Conservation (phyloP, 1,284 basidiomycete species). For the Pseudozyma pruni region DNA sequence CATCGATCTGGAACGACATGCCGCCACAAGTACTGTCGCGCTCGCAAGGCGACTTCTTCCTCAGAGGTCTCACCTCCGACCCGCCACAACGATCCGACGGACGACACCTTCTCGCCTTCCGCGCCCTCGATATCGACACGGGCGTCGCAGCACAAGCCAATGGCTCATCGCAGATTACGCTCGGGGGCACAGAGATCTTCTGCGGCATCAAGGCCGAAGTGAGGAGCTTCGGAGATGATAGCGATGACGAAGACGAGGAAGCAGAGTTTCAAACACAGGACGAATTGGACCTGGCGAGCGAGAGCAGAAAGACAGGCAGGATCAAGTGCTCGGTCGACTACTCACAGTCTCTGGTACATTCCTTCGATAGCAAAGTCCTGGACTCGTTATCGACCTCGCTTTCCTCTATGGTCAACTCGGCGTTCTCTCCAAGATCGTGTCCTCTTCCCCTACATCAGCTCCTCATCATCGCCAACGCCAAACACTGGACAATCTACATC, state of each 20-base stretch:
- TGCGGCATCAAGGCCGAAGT: slow-evolving; percentile 63
- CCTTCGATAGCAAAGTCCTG: slow-evolving; percentile 41
- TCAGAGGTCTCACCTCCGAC: slow-evolving; percentile 50
- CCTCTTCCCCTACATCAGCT: slow-evolving; percentile 51
- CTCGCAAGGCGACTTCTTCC: slow-evolving; percentile 58
- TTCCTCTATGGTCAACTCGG: slow-evolving; percentile 44
- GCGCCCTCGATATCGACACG: slow-evolving; percentile 51
- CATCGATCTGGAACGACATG: slow-evolving; percentile 19
- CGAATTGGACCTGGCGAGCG: slow-evolving; percentile 38
- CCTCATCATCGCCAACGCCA: slow-evolving; percentile 54
- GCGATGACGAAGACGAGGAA: slow-evolving; percentile 43
- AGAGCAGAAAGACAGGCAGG: slow-evolving; percentile 34
- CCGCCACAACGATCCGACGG: slow-evolving; percentile 58
- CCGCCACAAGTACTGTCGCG: slow-evolving; percentile 55
- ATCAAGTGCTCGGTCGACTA: slow-evolving; percentile 55
- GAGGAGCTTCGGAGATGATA: slow-evolving; percentile 39
- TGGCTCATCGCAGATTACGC: slow-evolving; percentile 53
- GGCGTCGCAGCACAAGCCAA: slow-evolving; percentile 51
- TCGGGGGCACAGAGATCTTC: slow-evolving; percentile 59
- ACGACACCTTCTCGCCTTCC: slow-evolving; percentile 48
- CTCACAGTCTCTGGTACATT: slow-evolving; percentile 43
- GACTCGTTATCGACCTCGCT: slow-evolving; percentile 38
- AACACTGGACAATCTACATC: slow-evolving; percentile 61
- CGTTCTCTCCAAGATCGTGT: slow-evolving; percentile 42
- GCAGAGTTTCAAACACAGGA: slow-evolving; percentile 38